These are phyloP conservation scores for Lactarius hengduanensis DNA, from an alignment of 768 basidiomycete genomes.

Conservation along the genomic window DNA sequence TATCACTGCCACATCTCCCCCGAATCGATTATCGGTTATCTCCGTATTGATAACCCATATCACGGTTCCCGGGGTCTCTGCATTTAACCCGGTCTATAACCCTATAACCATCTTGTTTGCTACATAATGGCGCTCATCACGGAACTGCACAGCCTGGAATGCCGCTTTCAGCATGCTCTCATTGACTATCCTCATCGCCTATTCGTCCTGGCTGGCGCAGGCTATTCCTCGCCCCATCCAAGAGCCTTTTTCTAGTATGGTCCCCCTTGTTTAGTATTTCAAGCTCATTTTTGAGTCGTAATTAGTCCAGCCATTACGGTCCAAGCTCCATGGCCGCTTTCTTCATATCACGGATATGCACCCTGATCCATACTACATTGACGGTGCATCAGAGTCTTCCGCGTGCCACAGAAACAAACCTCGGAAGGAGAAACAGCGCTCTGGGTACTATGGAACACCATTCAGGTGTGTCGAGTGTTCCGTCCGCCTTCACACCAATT, in stretches of 20 bases:
- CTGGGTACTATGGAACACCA: conserved; percentile 67
- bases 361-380: conserved; percentile 66
- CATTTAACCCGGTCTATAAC: not conserved
- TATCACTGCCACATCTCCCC: not conserved
- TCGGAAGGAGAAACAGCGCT: conserved; percentile 50
- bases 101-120: conserved; percentile 7
- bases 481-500: conserved; percentile 1
- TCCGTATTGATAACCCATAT: not conserved
- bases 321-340: conserved; percentile 67
- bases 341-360: conserved; percentile 85
- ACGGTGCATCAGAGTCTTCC: conserved; percentile 50
- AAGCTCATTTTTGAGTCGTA: conserved; percentile 2
- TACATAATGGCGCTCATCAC: not conserved
- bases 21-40: not conserved
- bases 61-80: conserved; percentile 11
- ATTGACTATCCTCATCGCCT: not conserved
- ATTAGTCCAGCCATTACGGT: conserved; percentile 26
- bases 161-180: conserved; percentile 18
- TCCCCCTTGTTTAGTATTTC: not conserved
- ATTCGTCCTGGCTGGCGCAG: conserved; percentile 6
- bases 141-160: conserved; percentile 1
- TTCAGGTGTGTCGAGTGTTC: conserved; percentile 50
- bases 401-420: conserved; percentile 66
- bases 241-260: conserved; percentile 20
- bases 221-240: conserved; percentile 18